Evolutionary conservation across 371 early-diverging fungal species (phyloP).

Genomic region (Apophysomyces variabilis): DNA sequence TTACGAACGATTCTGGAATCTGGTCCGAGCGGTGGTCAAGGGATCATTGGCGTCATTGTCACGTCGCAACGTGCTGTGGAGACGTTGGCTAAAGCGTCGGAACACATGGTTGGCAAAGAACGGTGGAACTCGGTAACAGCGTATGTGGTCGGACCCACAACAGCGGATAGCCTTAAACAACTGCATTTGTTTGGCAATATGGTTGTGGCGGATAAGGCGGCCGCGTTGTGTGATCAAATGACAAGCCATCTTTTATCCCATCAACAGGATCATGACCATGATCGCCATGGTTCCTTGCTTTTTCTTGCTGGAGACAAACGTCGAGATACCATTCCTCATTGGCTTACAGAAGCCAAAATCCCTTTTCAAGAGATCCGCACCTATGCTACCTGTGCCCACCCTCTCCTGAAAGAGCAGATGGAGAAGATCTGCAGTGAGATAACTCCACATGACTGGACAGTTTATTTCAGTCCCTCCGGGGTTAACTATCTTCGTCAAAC

Average conservation of each 20-base stretch:
- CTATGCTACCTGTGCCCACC: conserved; percentile 48
- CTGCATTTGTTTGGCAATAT: conserved; percentile 28
- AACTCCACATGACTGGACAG: conserved; percentile 41
- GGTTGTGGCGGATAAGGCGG: conserved; percentile 44
- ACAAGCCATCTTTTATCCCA: conserved; percentile 4
- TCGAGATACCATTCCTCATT: conserved; percentile 47
- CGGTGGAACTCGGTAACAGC: conserved; percentile 34
- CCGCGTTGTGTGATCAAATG: conserved; percentile 40
- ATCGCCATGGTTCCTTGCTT: conserved; percentile 20
- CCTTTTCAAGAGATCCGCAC: conserved; percentile 38
- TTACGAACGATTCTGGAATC: conserved; percentile 20
- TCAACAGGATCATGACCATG: too few relatives aligned
- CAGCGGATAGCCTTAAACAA: conserved; percentile 35
- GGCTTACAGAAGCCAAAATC: conserved; percentile 31
- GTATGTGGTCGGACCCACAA: conserved; percentile 58
- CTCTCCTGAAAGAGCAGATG: conserved; percentile 23
- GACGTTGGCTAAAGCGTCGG: conserved; percentile 25
- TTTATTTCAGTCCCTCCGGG: conserved; percentile 68
- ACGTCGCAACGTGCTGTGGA: conserved; percentile 50
- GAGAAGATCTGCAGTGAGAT: not conserved
- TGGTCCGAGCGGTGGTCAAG: conserved; percentile 21
- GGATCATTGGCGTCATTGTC: conserved; percentile 31
- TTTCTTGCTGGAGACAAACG: conserved; percentile 67
- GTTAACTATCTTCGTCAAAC: conserved; percentile 39
- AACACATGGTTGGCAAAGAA: not conserved